phyloP scores from a whole-genome alignment of 176 grass and related monocot genomes.

The Bonia amplexicaulis region DNA sequence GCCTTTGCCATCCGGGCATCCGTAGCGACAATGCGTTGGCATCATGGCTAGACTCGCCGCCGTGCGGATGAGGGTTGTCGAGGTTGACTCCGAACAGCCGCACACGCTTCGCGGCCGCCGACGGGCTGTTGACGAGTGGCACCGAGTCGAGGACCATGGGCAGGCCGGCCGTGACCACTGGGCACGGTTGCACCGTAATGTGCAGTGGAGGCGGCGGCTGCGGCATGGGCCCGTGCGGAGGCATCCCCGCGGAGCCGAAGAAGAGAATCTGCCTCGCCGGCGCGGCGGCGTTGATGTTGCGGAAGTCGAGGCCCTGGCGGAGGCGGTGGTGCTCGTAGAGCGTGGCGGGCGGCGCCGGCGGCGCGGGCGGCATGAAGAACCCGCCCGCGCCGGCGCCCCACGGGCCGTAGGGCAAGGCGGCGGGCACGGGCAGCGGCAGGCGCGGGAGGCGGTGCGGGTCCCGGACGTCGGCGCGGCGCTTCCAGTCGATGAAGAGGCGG shows the following conservation, averaged over 20 bases:
- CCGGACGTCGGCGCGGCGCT: constrained; percentile 47
- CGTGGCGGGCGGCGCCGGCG: constrained; percentile 50
- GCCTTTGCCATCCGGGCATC: constrained; percentile 60
- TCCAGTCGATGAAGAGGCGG: constrained; percentile 87
- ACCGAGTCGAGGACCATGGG: constrained; percentile 70
- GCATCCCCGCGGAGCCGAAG: constrained; percentile 35
- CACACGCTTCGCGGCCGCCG: constrained; percentile 63
- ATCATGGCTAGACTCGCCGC: constrained; percentile 30
- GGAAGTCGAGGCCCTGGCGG: constrained; percentile 53
- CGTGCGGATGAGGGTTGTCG: constrained; percentile 51
- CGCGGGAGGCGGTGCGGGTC: constrained; percentile 35
- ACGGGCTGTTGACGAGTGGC: constrained; percentile 41
- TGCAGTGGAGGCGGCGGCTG: constrained; percentile 27
- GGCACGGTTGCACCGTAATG: constrained; percentile 45
- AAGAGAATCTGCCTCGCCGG: constrained; percentile 39
- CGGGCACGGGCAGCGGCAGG: constrained; percentile 34
- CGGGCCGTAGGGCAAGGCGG: constrained; percentile 15
- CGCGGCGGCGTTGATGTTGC: constrained; percentile 10
- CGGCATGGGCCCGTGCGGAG: constrained; percentile 37
- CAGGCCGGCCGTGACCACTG: not conserved
- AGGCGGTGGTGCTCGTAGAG: constrained; percentile 88
- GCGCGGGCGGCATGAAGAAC: constrained; percentile 55
- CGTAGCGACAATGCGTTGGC: constrained; percentile 45
- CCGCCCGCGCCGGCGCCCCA: constrained; percentile 39
- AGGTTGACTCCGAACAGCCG: constrained; percentile 93